phyloP scores from a whole-genome alignment of 805 yeast species.

The Ogataea trehaloabstinens region DNA sequence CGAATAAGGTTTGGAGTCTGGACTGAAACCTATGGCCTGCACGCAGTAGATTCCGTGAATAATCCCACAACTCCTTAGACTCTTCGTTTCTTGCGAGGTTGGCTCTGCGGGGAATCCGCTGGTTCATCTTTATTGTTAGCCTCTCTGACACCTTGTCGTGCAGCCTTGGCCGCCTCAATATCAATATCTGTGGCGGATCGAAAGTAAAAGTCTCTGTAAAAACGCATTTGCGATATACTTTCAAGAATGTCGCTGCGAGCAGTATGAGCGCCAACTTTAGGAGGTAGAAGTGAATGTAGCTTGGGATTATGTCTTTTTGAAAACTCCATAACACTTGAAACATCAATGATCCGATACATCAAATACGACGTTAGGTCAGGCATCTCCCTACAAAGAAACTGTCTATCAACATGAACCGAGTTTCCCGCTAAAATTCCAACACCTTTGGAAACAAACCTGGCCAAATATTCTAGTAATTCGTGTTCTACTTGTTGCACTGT shows the following conservation, averaged over 20 bases:
- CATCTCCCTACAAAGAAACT: conserved; percentile 80
- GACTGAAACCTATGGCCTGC: too few species aligned
- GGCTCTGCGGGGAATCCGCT: too few species aligned
- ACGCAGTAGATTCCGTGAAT: too few species aligned
- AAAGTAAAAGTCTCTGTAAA: conserved; percentile 71
- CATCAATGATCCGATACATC: conserved; percentile 84
- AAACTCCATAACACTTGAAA: conserved; percentile 80
- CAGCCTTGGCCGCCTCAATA: conserved; percentile 1
- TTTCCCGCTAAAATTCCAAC: conserved; percentile 86
- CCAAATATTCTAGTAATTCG: conserved; percentile 63
- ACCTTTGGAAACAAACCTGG: conserved; percentile 49
- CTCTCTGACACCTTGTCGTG: too few species aligned
- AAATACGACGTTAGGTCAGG: conserved; percentile 64
- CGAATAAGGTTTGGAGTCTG: neutral
- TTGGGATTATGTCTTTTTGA: conserved; percentile 73
- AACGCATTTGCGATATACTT: conserved; percentile 77
- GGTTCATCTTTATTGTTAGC: too few species aligned
- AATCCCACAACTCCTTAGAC: too few species aligned
- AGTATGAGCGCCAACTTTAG: conserved; percentile 72
- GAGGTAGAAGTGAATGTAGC: conserved; percentile 55
- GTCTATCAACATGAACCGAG: conserved; percentile 85
- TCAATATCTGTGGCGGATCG: conserved; percentile 20
- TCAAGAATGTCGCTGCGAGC: conserved; percentile 88
- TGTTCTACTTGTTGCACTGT: conserved; percentile 59
- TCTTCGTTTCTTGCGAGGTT: too few species aligned